A percentile compares a stretch with the other conserved stretches of the same genome.
phyloP scores from a whole-genome alignment of 2,329 filamentous ascomycete genomes.

The Dendrostoma leiphaemia region DNA sequence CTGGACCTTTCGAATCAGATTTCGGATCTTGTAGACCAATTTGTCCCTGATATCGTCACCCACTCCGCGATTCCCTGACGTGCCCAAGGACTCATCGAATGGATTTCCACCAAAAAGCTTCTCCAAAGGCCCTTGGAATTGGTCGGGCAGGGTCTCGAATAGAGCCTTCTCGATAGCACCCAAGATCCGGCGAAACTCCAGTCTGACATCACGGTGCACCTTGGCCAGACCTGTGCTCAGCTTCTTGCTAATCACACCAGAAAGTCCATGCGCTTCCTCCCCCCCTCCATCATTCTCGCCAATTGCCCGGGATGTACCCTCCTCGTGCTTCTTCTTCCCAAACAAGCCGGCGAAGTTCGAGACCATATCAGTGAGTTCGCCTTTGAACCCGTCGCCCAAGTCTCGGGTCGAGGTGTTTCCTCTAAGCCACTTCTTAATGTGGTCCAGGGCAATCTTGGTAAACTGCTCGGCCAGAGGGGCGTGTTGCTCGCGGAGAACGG shows the following conservation, averaged over 20 bases:
- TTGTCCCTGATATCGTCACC: slow-evolving; percentile 43
- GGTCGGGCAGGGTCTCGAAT: slow-evolving; percentile 42
- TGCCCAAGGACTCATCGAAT: slow-evolving; percentile 39
- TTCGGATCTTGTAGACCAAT: slow-evolving; percentile 42
- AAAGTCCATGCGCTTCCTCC: slow-evolving; percentile 37
- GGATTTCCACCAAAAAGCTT: slow-evolving; percentile 46
- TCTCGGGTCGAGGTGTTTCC: slow-evolving; percentile 41
- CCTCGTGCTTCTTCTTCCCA: slow-evolving; percentile 33
- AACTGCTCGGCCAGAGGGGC: slow-evolving; percentile 44
- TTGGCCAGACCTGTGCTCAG: slow-evolving; percentile 41
- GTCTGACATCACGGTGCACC: slow-evolving; percentile 43
- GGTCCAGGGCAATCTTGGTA: slow-evolving; percentile 42
- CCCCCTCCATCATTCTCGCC: slow-evolving; percentile 27
- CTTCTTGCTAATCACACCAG: slow-evolving; percentile 45
- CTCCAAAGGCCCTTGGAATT: slow-evolving; percentile 41
- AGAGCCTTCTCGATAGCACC: slow-evolving; percentile 44
- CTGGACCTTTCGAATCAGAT: slow-evolving; percentile 42
- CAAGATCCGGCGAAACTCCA: slow-evolving; percentile 44
- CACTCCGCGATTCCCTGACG: slow-evolving; percentile 35
- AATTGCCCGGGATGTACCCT: slow-evolving; percentile 30
- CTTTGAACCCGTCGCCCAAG: slow-evolving; percentile 41
- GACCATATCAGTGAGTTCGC: slow-evolving; percentile 43
- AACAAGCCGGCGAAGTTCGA: slow-evolving; percentile 42
- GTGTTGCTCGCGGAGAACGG: slow-evolving; percentile 40
- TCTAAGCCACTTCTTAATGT: slow-evolving; percentile 44